A percentile compares a stretch with the other conserved stretches of the same genome.
These are phyloP conservation scores for Umbilicaria muhlenbergii DNA, from an alignment of 495 filamentous ascomycete genomes.

Conservation along the genomic window DNA sequence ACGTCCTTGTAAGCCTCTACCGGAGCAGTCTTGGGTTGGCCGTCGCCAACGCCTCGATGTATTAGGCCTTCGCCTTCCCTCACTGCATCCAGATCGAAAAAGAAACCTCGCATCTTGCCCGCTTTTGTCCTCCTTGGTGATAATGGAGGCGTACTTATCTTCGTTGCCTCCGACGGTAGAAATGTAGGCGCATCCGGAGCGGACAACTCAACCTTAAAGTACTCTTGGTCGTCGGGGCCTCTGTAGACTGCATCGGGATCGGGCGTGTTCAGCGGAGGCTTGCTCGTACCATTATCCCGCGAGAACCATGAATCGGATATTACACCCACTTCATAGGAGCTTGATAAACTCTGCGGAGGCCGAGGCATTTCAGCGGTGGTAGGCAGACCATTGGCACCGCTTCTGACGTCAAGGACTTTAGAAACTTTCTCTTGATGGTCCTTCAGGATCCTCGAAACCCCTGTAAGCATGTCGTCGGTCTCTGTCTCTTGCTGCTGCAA, in stretches of 20 bases:
- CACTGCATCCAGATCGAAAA: conserved; percentile 27
- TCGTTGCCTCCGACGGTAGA: conserved; percentile 14
- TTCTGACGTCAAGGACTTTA: too few relatives aligned
- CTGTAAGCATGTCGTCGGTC: conserved; percentile 5
- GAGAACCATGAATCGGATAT: too few relatives aligned
- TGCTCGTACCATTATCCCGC: conserved; percentile 3
- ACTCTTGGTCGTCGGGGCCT: conserved; percentile 4
- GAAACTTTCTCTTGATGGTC: too few relatives aligned
- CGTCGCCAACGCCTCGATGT: not conserved
- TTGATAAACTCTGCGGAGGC: not conserved
- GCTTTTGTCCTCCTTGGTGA: conserved; percentile 17
- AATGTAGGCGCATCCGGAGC: conserved; percentile 6
- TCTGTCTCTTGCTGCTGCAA: not conserved
- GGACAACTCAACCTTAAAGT: conserved; percentile 7
- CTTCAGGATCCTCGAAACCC: conserved; percentile 5
- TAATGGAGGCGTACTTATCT: conserved; percentile 24
- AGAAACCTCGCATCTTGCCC: conserved; percentile 25
- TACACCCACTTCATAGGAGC: too few relatives aligned
- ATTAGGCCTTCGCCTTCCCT: not conserved
- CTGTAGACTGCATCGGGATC: conserved; percentile 8
- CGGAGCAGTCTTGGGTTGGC: not conserved
- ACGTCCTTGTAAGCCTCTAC: not conserved
- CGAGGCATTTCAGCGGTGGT: conserved; percentile 5
- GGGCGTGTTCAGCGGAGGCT: conserved; percentile 7
- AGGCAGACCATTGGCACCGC: conserved; percentile 7